Base-by-base conservation (phyloP, 2,329 filamentous ascomycete genomes). In the Coniochaeta ligniaria region DNA sequence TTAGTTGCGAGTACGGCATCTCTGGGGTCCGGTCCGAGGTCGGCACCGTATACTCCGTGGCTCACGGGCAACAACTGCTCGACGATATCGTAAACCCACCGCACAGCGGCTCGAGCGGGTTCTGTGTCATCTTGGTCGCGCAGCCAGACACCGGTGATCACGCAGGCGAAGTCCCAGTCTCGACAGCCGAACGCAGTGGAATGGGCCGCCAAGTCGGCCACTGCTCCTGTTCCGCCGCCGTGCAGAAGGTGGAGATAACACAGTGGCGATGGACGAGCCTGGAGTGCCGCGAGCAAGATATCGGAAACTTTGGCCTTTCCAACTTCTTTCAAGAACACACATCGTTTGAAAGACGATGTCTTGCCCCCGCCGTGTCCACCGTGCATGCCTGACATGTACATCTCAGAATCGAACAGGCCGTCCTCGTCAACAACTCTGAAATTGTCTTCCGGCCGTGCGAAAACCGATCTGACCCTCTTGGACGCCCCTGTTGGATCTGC, bases 191-290 rank as follows among this genome's bases (percentile, higher is more conserved):
- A 88, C 59, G 85, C 84, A 61, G 80, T 83, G 28, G 74, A 76
- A 63, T 79, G 70, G 6, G 71, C 63, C 1, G 71, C 66, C 17
- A 81, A 64, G 28, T 85, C 74, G 52, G 65, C n/a, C 47, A 84
- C 69, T 0, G 78, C 79, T 63, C 43, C 43, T 26, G 43, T 47
- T 24, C 79, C 81, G 7, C 83, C 83, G 20, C 84, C 84, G 45
- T 87, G 85, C 9, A 88, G 71, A 5, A 89, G 67, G 75, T 88
- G 84, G 57, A 88, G 70, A 72, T 88, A 88, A 69, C 83, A 87
- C 16, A 83, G 67, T 43, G 76, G 72, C 0, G 81, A 76, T 2
- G 84, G 83, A 47, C 81, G 77, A 62, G 63, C 71, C 50, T 77
- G 61, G 5, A 87, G 20, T 6, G 83, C 81, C 2, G 66, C 60